Conservation (phyloP, 73 alveolate species). For the Tetrahymena elliotti region DNA sequence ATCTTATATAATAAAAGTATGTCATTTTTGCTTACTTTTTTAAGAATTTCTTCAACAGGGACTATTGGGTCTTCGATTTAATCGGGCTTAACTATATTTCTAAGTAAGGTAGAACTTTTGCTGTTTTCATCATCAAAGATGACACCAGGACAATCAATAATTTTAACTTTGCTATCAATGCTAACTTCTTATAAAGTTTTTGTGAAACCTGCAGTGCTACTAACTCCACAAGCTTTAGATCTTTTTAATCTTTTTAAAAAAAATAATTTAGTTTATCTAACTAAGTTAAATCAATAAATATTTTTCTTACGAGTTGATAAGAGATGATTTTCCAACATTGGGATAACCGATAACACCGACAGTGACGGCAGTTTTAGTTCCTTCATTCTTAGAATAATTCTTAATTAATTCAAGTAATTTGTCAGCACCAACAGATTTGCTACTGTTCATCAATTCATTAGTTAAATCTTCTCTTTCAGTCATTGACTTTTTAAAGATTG, state of each 20-base stretch:
- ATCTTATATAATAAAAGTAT: constrained; percentile 70
- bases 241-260: constrained; percentile 60
- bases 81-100: constrained; percentile 81
- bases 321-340: constrained; percentile 78
- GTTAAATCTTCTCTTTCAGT: constrained; percentile 70
- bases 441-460: constrained; percentile 68
- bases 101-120: constrained; percentile 65
- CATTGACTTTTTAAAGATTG: constrained; percentile 69
- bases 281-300: background rate
- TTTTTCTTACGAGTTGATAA: constrained; percentile 56
- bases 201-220: constrained; percentile 94
- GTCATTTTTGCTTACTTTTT: constrained; percentile 68
- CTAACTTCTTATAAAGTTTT: constrained; percentile 91
- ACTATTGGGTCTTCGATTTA: constrained; percentile 82
- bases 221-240: constrained; percentile 88
- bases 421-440: constrained; percentile 92
- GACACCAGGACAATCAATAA: constrained; percentile 97
- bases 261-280: constrained; percentile 20
- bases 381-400: constrained; percentile 88
- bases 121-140: constrained; percentile 68
- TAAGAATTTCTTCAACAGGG: constrained; percentile 79
- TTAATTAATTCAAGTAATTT: constrained; percentile 84
- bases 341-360: constrained; percentile 99
- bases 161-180: constrained; percentile 82
- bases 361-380: constrained; percentile 62